These are phyloP conservation scores for Neurospora sublineolata DNA, from an alignment of 495 filamentous ascomycete species.

Conservation along the genomic window DNA sequence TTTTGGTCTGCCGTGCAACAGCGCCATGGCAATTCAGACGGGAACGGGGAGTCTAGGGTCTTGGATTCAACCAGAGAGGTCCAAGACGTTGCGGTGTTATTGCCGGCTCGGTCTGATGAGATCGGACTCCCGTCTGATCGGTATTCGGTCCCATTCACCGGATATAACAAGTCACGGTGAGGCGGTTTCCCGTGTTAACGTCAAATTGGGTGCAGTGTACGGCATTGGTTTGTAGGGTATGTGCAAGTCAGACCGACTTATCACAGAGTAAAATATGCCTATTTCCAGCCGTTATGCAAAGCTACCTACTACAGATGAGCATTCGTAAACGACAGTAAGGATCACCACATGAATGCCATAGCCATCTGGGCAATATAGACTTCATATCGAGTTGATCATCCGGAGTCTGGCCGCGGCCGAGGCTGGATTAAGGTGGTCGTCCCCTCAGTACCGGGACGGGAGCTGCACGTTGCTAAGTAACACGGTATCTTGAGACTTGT, in stretches of 20 bases:
- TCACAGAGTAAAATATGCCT: not conserved
- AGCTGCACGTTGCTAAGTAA: not conserved
- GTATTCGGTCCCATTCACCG: not conserved
- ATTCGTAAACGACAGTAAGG: not conserved
- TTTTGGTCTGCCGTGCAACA: not conserved
- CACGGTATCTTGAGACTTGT: not conserved
- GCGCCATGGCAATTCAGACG: not conserved
- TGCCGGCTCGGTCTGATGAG: not conserved
- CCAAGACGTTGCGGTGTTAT: not conserved
- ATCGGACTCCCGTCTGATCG: not conserved
- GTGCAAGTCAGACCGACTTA: not conserved
- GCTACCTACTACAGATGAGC: not conserved
- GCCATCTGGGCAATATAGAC: not conserved
- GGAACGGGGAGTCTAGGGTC: not conserved
- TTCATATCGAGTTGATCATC: not conserved
- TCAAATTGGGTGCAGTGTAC: not conserved
- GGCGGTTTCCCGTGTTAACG: not conserved
- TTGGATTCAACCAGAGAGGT: not conserved
- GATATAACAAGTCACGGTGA: not conserved
- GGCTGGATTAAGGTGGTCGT: not conserved
- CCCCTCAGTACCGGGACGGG: not conserved
- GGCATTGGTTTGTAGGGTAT: not conserved
- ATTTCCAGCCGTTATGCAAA: not conserved
- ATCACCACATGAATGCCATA: not conserved
- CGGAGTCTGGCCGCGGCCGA: not conserved